Conservation (phyloP, 306 rosid genomes). For the Ochetophila trinervis region DNA sequence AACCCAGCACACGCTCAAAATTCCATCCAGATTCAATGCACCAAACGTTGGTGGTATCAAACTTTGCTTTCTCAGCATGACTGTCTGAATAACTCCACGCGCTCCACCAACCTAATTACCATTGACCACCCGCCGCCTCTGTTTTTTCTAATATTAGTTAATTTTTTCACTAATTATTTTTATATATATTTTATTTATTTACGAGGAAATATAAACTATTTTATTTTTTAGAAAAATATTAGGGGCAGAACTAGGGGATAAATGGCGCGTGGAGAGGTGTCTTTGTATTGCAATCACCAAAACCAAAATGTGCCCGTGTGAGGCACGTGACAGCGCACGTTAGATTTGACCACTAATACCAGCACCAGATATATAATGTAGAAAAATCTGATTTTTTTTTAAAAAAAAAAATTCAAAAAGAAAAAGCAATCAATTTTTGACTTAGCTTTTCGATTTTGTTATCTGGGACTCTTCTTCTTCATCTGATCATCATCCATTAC, state of each 20-base stretch:
- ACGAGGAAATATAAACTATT: too few species aligned
- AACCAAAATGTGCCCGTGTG: constrained; percentile 20
- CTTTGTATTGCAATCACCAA: background rate
- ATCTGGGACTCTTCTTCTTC: background rate
- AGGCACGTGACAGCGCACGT: constrained; percentile 36
- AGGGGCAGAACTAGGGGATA: background rate
- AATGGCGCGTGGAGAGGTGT: background rate
- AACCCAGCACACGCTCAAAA: background rate
- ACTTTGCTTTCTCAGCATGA: background rate
- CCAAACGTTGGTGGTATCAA: background rate
- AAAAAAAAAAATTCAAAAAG: background rate
- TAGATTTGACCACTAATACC: background rate
- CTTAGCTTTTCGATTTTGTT: background rate
- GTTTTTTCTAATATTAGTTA: too few species aligned
- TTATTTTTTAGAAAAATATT: too few species aligned
- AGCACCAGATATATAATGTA: background rate
- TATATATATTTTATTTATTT: too few species aligned
- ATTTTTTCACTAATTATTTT: too few species aligned
- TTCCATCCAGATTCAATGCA: constrained; percentile 22
- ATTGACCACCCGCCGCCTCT: too few species aligned
- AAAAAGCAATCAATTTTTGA: background rate
- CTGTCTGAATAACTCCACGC: constrained; percentile 18
- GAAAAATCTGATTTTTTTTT: constrained; percentile 2
- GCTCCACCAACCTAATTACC: background rate
- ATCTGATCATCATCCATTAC: constrained; percentile 26